Percentiles rank a stretch among this genome's conserved stretches.
phyloP scores from a whole-genome alignment of 2,329 filamentous ascomycete species.

The Emmonsiellopsis sp. region DNA sequence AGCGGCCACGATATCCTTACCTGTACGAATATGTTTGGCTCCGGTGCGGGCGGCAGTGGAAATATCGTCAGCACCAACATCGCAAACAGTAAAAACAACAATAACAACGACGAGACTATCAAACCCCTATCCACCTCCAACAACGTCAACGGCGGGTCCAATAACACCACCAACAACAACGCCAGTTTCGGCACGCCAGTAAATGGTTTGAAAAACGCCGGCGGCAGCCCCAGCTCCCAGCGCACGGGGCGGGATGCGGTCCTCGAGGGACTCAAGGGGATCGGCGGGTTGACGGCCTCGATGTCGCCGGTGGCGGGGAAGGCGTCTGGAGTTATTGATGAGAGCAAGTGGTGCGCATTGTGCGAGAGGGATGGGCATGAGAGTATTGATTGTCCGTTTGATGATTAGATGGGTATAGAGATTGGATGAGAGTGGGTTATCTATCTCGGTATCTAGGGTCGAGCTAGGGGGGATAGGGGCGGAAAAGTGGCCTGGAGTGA shows the following conservation, averaged over 20 bases:
- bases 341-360: conserved; percentile 89
- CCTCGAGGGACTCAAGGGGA: conserved; percentile 33
- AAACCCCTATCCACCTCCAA: neutral
- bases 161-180: neutral
- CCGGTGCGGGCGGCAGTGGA: conserved; percentile 12
- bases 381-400: conserved; percentile 88
- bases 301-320: conserved; percentile 64
- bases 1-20: conserved; percentile 87
- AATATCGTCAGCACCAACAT: conserved; percentile 5
- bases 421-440: neutral
- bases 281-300: conserved; percentile 28
- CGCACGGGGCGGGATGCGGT: conserved; percentile 34
- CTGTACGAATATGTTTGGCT: conserved; percentile 79
- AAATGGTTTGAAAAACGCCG: neutral
- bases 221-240: conserved; percentile 17
- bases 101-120: conserved; percentile 7
- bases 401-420: conserved; percentile 46
- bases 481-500: no score
- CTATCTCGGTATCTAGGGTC: neutral
- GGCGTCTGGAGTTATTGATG: conserved; percentile 67
- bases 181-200: neutral
- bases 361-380: conserved; percentile 96
- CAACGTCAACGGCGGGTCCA: neutral
- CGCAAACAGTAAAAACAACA: conserved; percentile 12
- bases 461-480: no score